Percentiles rank a stretch among this genome's conserved stretches.
Evolutionary conservation across 345 rosid species (phyloP).

Genomic region (Clarkia xantiana): DNA sequence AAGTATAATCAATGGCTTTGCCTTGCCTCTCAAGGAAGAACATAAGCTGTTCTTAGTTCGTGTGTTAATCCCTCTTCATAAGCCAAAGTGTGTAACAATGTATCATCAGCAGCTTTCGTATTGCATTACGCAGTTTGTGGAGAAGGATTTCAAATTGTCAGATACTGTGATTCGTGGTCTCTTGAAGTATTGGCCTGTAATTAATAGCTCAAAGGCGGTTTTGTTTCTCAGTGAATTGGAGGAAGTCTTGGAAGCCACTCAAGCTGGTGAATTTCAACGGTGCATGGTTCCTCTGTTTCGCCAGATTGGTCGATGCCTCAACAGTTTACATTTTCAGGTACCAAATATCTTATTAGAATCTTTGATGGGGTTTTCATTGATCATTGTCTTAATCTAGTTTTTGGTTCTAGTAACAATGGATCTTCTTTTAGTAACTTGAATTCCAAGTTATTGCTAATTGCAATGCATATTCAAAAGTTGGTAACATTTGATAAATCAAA

Average conservation of each 20-base stretch:
- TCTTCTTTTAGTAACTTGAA: too few relatives aligned
- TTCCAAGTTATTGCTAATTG: too few relatives aligned
- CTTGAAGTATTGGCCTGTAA: constrained; percentile 2
- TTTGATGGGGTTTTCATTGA: too few relatives aligned
- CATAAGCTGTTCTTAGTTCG: constrained; percentile 3
- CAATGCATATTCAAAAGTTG: too few relatives aligned
- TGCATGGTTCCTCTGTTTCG: constrained; percentile 5
- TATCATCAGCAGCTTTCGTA: constrained; percentile 4
- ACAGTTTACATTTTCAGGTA: constrained; percentile 4
- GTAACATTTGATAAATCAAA: too few relatives aligned
- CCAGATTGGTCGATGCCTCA: constrained; percentile 4
- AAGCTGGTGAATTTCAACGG: background rate
- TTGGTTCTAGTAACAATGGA: too few relatives aligned
- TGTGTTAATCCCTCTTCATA: constrained; percentile 3
- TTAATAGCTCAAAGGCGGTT: constrained; percentile 2
- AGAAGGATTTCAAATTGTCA: constrained; percentile 1
- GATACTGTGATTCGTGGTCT: constrained; percentile 3
- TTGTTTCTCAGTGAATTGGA: constrained; percentile 6
- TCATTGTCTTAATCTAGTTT: too few relatives aligned
- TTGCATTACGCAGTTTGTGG: background rate
- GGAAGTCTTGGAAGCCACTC: constrained; percentile 5
- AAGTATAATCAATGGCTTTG: background rate
- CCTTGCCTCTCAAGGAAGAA: constrained; percentile 3
- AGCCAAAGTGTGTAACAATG: constrained; percentile 1
- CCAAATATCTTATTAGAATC: too few relatives aligned